phyloP scores from a whole-genome alignment of 176 grass and related monocot species.

The Zizania latifolia region DNA sequence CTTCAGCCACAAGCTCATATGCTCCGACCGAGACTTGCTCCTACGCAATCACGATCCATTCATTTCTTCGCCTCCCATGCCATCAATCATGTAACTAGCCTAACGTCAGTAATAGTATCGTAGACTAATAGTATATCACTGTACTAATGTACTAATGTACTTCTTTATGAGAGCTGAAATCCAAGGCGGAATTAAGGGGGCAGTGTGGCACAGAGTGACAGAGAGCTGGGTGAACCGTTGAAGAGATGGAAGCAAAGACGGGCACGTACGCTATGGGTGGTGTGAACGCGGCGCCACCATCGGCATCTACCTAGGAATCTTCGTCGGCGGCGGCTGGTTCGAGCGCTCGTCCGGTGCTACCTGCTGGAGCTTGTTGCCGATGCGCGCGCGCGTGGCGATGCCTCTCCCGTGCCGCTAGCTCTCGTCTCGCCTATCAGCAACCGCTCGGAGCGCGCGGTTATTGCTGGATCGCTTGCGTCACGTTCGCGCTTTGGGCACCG shows the following conservation, averaged over 20 bases:
- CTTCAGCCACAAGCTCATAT: background rate
- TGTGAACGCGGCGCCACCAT: conserved; percentile 14
- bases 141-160: background rate
- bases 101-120: background rate
- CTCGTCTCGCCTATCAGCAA: background rate
- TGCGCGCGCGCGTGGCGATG: background rate
- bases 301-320: conserved; percentile 25
- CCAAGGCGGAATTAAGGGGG: background rate
- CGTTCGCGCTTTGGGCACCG: background rate
- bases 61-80: background rate
- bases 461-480: background rate
- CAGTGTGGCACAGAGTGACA: no score
- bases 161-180: background rate
- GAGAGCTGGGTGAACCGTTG: no score
- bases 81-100: background rate
- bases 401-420: background rate
- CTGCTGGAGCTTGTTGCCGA: background rate
- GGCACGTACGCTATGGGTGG: background rate
- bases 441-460: background rate
- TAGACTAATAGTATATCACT: no score
- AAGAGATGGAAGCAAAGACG: background rate
- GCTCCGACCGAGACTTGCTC: background rate
- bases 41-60: background rate
- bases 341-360: background rate
- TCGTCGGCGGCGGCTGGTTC: background rate